Conservation (phyloP, 345 rosid genomes). For the rapeseed (Brassica napus) region Da-Ae NC_063443.1:1526501-1527000, state of each 20-base stretch:
- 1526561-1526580: slow-evolving; percentile 4
- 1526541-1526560: slow-evolving; percentile 25
- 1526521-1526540: background rate
- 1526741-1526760: slow-evolving; percentile 45
- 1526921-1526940: slow-evolving; percentile 1
- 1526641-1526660: background rate
- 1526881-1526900: slow-evolving; percentile 35
- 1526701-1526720: slow-evolving; percentile 16
- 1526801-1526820: slow-evolving; percentile 64
- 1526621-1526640: slow-evolving; percentile 30
- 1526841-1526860: background rate
- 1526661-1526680: background rate
- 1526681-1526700: slow-evolving; percentile 2
- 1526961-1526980: background rate
- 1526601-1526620: slow-evolving; percentile 36
- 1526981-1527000: background rate
- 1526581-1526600: slow-evolving; percentile 30
- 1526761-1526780: slow-evolving; percentile 61
- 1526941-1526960: background rate
- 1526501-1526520: slow-evolving; percentile 11
- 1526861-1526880: background rate
- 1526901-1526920: background rate
- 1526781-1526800: slow-evolving; percentile 88
- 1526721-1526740: slow-evolving; percentile 28
- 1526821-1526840: slow-evolving; percentile 73